phyloP scores from a whole-genome alignment of 2,329 filamentous ascomycete species.

The Ascochyta fabae region DNA sequence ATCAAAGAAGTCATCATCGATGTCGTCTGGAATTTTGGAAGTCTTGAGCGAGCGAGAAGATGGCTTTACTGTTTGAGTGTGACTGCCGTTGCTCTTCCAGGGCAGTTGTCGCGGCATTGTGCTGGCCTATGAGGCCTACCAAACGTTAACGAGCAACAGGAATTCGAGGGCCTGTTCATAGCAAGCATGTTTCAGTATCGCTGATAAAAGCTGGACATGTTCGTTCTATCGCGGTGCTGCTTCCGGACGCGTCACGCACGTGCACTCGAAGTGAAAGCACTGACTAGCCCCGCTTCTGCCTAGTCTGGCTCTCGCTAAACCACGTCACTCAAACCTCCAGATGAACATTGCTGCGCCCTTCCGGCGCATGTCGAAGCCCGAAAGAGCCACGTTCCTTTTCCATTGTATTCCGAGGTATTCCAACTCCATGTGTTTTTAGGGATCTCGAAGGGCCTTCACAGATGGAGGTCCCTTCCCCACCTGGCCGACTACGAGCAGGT shows the following conservation, averaged over 20 bases:
- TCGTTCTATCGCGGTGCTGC: slow-evolving; percentile 1
- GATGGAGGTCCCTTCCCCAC: slow-evolving; percentile 32
- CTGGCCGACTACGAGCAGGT: slow-evolving; percentile 29
- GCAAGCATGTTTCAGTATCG: slow-evolving; percentile 1
- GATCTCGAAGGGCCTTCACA: slow-evolving; percentile 21
- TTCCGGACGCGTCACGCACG: slow-evolving; percentile 14
- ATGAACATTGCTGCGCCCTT: slow-evolving; percentile 33
- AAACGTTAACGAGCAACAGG: neutral
- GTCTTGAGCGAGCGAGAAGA: slow-evolving; percentile 20
- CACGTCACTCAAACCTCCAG: slow-evolving; percentile 14
- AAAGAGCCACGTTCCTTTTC: slow-evolving; percentile 28
- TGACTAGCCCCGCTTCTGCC: slow-evolving; percentile 18
- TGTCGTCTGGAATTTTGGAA: slow-evolving; percentile 17
- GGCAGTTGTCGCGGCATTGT: slow-evolving; percentile 61
- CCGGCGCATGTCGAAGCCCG: slow-evolving; percentile 18
- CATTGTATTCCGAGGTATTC: slow-evolving; percentile 37
- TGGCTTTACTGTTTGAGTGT: slow-evolving; percentile 25
- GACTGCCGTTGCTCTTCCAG: slow-evolving; percentile 53
- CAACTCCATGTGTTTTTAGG: slow-evolving; percentile 12
- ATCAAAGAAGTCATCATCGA: slow-evolving; percentile 39
- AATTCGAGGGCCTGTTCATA: neutral
- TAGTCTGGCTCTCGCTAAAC: slow-evolving; percentile 28
- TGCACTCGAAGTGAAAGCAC: slow-evolving; percentile 25
- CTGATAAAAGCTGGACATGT: slow-evolving; percentile 6
- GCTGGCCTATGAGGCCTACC: neutral